phyloP scores from a whole-genome alignment of 129 eudicot genomes.

The Pulicaria dysenterica region DNA sequence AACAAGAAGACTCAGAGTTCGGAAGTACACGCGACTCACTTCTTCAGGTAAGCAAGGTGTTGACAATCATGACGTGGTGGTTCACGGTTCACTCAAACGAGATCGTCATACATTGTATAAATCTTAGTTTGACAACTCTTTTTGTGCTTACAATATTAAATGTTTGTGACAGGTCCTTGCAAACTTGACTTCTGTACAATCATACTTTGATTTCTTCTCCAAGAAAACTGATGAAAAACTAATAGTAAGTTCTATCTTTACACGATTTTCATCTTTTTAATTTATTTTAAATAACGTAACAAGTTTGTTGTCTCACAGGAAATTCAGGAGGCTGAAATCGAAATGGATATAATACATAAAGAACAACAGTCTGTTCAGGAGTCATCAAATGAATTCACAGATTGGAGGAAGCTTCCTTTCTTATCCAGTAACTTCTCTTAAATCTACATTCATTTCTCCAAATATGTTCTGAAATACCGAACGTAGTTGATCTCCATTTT shows the following conservation, averaged over 20 bases:
- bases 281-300: conserved; percentile 12
- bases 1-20: conserved; percentile 60
- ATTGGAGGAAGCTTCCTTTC: conserved; percentile 55
- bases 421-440: conserved; percentile 45
- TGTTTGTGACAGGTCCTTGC: conserved; percentile 71
- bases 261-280: not conserved
- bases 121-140: not conserved
- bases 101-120: not conserved
- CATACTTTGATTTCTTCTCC: conserved; percentile 74
- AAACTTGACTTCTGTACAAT: conserved; percentile 74
- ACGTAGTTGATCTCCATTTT: conserved; percentile 1
- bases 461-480: not conserved
- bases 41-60: conserved; percentile 60
- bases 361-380: conserved; percentile 52
- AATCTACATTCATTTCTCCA: conserved; percentile 16
- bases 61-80: not conserved
- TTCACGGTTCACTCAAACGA: not conserved
- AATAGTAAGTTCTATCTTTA: conserved; percentile 47
- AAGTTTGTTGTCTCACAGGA: conserved; percentile 50
- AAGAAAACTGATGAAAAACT: conserved; percentile 68
- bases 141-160: not conserved
- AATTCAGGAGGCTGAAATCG: conserved; percentile 90
- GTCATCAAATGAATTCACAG: conserved; percentile 46
- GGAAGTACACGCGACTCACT: conserved; percentile 79
- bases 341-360: conserved; percentile 72